Evolutionary conservation across 352 stramenopile species (phyloP), one percentile per base, ranked within the genome.

Genomic region (Globisporangium viniferum): DNA sequence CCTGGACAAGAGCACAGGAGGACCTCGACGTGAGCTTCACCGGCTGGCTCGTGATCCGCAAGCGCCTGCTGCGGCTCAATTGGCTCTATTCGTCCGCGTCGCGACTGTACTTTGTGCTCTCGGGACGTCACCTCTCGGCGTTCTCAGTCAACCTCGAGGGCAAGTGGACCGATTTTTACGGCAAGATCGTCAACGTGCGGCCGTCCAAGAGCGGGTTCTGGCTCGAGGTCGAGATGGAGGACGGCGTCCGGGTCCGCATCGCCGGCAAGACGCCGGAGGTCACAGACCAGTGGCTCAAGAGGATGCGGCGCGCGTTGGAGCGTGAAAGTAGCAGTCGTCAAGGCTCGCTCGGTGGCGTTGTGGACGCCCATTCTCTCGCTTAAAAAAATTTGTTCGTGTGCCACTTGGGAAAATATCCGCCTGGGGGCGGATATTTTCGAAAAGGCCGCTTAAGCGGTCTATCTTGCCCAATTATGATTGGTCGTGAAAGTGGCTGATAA

Each of bases 141-240:
- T 86, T 86, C 51, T 49, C 64, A 33, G 46, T 86, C 64, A 84
- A 86, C 55, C 57, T 75, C 7, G 78, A 82, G 63, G 76, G 78
- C 14, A 73, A 76, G 22, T 80, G 76, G 70, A 74, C 68, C 2
- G 73, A 77, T 57, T 12, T 82, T 35, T 69, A 67, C 44, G 78
- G 76, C 31, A 70, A 71, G 35, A 65, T 86, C 48, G 57, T 54
- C 18, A n/a, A 44, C 1, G 62, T 68, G 31, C 22, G 39, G 2
- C 27, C 54, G 29, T 53, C 57, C 59, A 63, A 27, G 59, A 48
- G 29, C 20, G 61, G 66, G n/a, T 66, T 59, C 66, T 71, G 66
- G 66, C 51, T 71, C 20, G 53, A 57, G 10, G 8, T 71, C 39
- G 12, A n/a, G 18, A 46, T 71, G 57, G 58, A 72, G 59, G 31